Base-by-base conservation (phyloP, 495 filamentous ascomycete genomes). In the Annulohypoxylon nitens region DNA sequence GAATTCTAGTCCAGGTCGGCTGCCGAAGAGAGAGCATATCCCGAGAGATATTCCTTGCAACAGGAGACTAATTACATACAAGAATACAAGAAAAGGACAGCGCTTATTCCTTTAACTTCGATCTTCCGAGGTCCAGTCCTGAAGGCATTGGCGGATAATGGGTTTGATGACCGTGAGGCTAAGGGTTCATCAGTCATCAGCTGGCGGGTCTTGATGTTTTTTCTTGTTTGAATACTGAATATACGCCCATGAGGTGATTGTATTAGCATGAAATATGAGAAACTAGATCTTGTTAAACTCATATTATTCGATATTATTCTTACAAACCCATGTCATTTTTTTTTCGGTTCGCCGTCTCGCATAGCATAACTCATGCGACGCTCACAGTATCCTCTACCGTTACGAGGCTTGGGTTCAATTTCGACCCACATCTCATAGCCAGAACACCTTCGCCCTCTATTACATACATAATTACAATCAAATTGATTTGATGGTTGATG, bases 1-100 rank as follows among this genome's bases (percentile, higher is more conserved):
- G 43, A 20, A 47, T 47, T 16, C 55, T 37, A 36, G 53, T 57
- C 47, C 48, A 58, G 53, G 58, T 63, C 66, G 48, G 36, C 41
- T 64, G 16, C 41, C 55, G 66, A 58, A 59, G 62, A 74, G 61
- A 69, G 55, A 74, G 37, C 58, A 54, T 64, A 70, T 73, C 65
- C 65, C 34, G 45, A 37, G 61, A 57, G 45, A 68, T 60, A 26
- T 41, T 65, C 33, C 61, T 55, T 48, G 51, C 39, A 36, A 55
- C 43, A 12, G 30, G 10, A 20, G 41, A 57, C 33, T 53, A 26
- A 61, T 41, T n/a, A 34, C 16, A 59, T 14, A 69, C 16, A 41
- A 60, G 26, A 64, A 43, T 2, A 45, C 36, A 45, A 45, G 14
- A 45, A 45, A 25, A 69, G 36, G 45, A 61, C 59, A 30, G 64